Evolutionary conservation across 2,329 filamentous ascomycete genomes (phyloP).

Genomic region (Sporothrix brasiliensis): DNA sequence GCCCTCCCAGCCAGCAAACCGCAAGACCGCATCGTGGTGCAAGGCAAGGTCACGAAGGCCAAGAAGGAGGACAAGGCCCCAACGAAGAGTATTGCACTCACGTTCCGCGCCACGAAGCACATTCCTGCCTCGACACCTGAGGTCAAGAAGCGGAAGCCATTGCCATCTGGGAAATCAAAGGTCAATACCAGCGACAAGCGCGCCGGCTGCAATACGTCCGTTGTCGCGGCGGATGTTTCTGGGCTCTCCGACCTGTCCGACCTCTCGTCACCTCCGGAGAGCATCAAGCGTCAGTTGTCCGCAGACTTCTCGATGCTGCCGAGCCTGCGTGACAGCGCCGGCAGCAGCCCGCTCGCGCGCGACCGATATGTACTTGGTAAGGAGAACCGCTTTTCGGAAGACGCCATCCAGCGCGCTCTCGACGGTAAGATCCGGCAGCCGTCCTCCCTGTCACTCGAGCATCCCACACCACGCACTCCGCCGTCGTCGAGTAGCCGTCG

Average conservation of each 20-base stretch:
- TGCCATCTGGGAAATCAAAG: conserved; percentile 6
- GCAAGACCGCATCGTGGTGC: conserved; percentile 40
- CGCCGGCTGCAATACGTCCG: background rate
- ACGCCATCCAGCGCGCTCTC: conserved; percentile 10
- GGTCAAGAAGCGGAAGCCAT: conserved; percentile 29
- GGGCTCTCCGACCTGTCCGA: conserved; percentile 2
- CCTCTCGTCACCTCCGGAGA: conserved; percentile 16
- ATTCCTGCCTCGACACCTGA: conserved; percentile 36
- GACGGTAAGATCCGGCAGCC: conserved; percentile 25
- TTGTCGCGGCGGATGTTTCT: background rate
- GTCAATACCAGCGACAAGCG: background rate
- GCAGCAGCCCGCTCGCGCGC: background rate
- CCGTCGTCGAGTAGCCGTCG: conserved; percentile 25
- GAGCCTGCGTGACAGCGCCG: conserved; percentile 23
- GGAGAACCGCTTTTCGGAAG: conserved; percentile 14
- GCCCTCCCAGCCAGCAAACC: conserved; percentile 30
- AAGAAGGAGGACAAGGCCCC: conserved; percentile 40
- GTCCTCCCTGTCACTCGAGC: conserved; percentile 16
- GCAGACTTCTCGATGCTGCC: conserved; percentile 26
- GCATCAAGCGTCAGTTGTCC: background rate
- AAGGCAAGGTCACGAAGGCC: conserved; percentile 43
- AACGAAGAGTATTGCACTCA: conserved; percentile 42
- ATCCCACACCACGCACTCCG: conserved; percentile 11
- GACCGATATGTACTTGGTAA: conserved; percentile 10
- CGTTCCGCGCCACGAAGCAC: conserved; percentile 52